phyloP scores from a whole-genome alignment of 1,284 basidiomycete species.

The Tilletia walkeri region DNA sequence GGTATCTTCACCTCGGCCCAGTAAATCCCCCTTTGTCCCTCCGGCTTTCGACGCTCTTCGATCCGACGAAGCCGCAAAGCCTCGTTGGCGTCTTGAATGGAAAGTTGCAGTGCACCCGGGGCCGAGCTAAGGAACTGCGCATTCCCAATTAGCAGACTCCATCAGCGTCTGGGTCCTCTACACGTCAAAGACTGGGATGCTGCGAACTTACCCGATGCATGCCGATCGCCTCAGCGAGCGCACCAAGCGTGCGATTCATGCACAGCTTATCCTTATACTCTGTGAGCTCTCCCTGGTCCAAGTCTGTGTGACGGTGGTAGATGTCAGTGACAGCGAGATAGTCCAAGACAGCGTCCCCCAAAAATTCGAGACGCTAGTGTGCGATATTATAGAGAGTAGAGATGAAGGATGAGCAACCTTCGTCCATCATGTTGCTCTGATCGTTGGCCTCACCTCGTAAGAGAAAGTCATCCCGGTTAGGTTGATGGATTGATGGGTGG shows the following conservation, averaged over 20 bases:
- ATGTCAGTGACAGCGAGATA: conserved; percentile 27
- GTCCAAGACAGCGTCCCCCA: conserved; percentile 44
- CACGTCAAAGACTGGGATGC: no score
- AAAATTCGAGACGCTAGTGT: conserved; percentile 40
- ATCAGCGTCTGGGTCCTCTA: no score
- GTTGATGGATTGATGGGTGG: conserved; percentile 36
- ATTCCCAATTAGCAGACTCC: no score
- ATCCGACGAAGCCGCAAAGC: neutral
- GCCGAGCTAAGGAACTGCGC: conserved; percentile 3
- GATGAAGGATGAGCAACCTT: no score
- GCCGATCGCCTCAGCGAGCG: neutral
- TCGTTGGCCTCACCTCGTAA: conserved; percentile 24
- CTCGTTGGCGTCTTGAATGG: conserved; percentile 3
- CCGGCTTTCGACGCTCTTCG: conserved; percentile 6
- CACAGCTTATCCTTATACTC: conserved; percentile 10
- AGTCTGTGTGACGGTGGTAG: conserved; percentile 11
- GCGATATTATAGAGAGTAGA: neutral
- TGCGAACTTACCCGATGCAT: neutral
- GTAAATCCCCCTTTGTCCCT: neutral
- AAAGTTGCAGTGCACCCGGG: neutral
- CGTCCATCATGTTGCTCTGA: neutral
- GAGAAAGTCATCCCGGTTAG: conserved; percentile 26
- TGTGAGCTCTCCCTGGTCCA: conserved; percentile 25
- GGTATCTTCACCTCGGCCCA: conserved; percentile 6
- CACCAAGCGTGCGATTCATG: conserved; percentile 1